A percentile compares a stretch with the other conserved stretches of the same genome.
phyloP scores from a whole-genome alignment of 106 monocot genomes.

The Dendrobium nobile region DNA sequence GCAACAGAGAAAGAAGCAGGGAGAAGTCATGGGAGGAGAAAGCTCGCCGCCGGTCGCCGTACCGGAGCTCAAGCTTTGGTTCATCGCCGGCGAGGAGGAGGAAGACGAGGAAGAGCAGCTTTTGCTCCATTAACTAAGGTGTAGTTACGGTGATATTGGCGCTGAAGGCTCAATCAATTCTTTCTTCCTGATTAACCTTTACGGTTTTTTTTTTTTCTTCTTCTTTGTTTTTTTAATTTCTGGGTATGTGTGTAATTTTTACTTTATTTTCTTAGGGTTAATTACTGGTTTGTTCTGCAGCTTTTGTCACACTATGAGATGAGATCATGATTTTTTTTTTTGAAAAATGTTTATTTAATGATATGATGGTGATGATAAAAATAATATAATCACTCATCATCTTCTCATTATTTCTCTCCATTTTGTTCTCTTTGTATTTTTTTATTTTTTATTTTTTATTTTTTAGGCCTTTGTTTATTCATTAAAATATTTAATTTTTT shows the following conservation, averaged over 20 bases:
- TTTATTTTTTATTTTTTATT: too few relatives aligned
- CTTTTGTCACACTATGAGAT: neutral
- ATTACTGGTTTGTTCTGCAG: neutral
- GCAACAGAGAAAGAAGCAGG: neutral
- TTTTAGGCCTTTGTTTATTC: too few relatives aligned
- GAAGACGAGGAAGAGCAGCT: neutral
- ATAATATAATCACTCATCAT: neutral
- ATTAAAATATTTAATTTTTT: too few relatives aligned
- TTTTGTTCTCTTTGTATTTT: too few relatives aligned
- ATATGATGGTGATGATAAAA: neutral
- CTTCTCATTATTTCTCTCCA: neutral
- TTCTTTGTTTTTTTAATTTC: neutral
- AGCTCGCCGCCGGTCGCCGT: neutral
- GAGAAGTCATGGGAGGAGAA: neutral
- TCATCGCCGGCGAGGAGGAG: neutral
- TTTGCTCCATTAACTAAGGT: neutral
- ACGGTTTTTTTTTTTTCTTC: neutral
- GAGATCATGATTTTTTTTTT: neutral
- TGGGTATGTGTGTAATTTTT: neutral
- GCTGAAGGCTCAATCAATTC: conserved; percentile 3
- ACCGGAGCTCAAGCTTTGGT: neutral
- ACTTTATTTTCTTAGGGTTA: neutral
- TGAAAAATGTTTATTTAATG: neutral
- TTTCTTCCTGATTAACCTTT: neutral
- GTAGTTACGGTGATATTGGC: conserved; percentile 5